Base-by-base conservation (phyloP, 441 rosid genomes). In the Populus hybrid region DNA sequence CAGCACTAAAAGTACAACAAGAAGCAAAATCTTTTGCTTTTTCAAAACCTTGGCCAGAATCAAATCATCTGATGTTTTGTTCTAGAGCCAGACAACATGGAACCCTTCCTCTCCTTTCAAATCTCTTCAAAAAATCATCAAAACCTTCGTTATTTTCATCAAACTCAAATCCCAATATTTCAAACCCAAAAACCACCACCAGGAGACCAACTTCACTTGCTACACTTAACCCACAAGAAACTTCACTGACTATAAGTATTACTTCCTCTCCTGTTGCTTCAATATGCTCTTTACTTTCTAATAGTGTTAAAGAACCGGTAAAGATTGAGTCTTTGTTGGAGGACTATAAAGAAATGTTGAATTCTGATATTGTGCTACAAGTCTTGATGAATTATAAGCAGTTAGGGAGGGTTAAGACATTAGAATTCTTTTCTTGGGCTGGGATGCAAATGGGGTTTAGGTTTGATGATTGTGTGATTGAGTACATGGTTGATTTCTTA, bases 401-500 rank as follows among this genome's bases (percentile, higher is more conserved):
- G n/a, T 66, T 83, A 46, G 86, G 85, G 53, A 71, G 81, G 61
- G 70, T 80, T 63, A 83, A 70, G 73, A 83, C 85, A 23, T 59
- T 78, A 70, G 82, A 73, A 21, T 83, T 83, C 80, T 83, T 80
- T 40, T 80, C 82, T 14, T 83, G 83, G 86, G 86, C 86, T 50
- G 86, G 86, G 26, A 63, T 68, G 67, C 84, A 72, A 50, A 69
- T 78, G 83, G 78, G 78, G 40, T 83, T 83, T 42, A 79, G 70
- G 76, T 83, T 83, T 72, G 82, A 83, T 64, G 86, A 83, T 32
- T 78, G 35, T 72, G 75, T 80, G 36, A 61, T 80, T 69, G 86
- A 83, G 21, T 80, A 80, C 72, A 73, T 78, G 72, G 83, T 74
- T 67, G 86, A 83, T 81, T 79, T 83, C 76, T 68, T 83, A 50